A percentile compares a stretch with the other conserved stretches of the same genome.
Conservation (phyloP, 768 basidiomycete genomes). For the Suillus plorans region DNA sequence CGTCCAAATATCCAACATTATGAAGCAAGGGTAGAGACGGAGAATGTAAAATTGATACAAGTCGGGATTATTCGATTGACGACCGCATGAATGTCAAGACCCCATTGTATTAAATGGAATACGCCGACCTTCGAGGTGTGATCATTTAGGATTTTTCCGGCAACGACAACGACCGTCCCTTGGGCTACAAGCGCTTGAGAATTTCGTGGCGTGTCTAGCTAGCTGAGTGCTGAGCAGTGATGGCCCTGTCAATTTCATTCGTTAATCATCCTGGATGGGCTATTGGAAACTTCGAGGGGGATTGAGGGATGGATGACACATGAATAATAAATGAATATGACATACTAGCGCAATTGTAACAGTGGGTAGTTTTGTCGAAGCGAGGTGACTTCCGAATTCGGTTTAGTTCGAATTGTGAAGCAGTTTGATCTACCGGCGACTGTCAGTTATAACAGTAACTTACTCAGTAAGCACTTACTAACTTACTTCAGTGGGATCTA, state of each 20-base stretch:
- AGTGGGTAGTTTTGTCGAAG: too few species aligned
- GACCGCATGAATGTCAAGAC: too few species aligned
- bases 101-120: too few species aligned
- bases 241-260: too few species aligned
- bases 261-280: too few species aligned
- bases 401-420: not conserved
- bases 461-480: too few species aligned
- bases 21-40: not conserved
- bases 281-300: not conserved
- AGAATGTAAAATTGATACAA: not conserved
- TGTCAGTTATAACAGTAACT: too few species aligned
- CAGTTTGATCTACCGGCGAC: too few species aligned
- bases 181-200: not conserved
- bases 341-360: not conserved
- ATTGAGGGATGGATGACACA: not conserved
- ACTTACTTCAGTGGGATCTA: too few species aligned
- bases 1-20: too few species aligned
- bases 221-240: too few species aligned
- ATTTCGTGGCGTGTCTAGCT: not conserved
- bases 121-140: not conserved
- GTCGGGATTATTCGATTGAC: not conserved
- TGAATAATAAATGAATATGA: too few species aligned
- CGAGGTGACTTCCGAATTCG: not conserved
- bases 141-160: not conserved
- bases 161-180: not conserved